These are phyloP conservation scores for Cryptococcus sp. DNA, from an alignment of 1,284 basidiomycete species.

Conservation along the genomic window DNA sequence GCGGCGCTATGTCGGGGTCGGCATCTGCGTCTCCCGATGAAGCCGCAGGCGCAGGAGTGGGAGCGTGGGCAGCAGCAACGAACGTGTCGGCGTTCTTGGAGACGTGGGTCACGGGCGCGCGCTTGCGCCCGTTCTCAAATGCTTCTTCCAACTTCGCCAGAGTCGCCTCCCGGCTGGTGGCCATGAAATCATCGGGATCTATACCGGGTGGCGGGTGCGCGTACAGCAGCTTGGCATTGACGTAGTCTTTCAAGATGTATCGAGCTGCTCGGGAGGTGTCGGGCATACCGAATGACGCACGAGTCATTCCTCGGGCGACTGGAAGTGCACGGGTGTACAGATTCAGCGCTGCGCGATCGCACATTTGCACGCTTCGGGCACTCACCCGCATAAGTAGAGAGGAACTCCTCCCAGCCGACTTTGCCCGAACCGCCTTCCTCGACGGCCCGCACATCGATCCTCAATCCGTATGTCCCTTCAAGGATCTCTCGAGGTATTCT, in stretches of 20 bases:
- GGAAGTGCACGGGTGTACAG: conserved; percentile 1
- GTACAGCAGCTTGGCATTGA: conserved; percentile 89
- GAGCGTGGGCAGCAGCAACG: conserved; percentile 54
- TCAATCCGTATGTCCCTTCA: conserved; percentile 85
- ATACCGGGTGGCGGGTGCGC: conserved; percentile 80
- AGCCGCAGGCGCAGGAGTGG: conserved; percentile 31
- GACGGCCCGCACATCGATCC: conserved; percentile 65
- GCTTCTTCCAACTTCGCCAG: conserved; percentile 60
- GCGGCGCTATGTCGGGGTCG: conserved; percentile 19
- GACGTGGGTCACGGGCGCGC: conserved; percentile 81
- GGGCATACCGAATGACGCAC: conserved; percentile 94
- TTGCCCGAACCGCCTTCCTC: conserved; percentile 85
- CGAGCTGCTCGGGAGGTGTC: conserved; percentile 94
- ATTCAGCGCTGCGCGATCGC: neutral
- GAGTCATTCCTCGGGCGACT: conserved; percentile 93
- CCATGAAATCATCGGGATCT: conserved; percentile 75
- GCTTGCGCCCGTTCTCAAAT: conserved; percentile 64
- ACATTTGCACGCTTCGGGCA: conserved; percentile 21
- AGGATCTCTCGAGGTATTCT: conserved; percentile 83
- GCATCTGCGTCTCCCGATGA: conserved; percentile 1
- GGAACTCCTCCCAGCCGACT: conserved; percentile 78
- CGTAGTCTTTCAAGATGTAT: conserved; percentile 95
- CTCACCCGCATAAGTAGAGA: conserved; percentile 88
- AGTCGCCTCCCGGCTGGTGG: conserved; percentile 66
- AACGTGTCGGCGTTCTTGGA: conserved; percentile 80